Evolutionary conservation across 805 yeast species (phyloP).

Genomic region (Cyberlindnera suaveolens): DNA sequence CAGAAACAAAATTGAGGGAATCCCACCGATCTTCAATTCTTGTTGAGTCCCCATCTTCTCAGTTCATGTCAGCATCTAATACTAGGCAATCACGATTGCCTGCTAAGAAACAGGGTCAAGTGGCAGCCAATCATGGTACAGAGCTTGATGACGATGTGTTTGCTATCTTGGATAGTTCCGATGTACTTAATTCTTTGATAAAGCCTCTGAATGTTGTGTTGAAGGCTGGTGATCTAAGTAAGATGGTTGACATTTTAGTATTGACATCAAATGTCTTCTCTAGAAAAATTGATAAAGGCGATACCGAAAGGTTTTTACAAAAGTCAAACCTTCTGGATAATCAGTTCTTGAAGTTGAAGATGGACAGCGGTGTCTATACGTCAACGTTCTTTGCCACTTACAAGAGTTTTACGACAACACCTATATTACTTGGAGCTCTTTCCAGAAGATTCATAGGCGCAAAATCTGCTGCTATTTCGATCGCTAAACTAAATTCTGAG

Average conservation of each 20-base stretch:
- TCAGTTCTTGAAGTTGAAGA: slow-evolving; percentile 39
- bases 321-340: slow-evolving; percentile 30
- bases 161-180: slow-evolving; percentile 25
- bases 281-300: slow-evolving; percentile 34
- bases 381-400: slow-evolving; percentile 66
- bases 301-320: slow-evolving; percentile 34
- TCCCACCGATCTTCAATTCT: slow-evolving; percentile 42
- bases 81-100: too few relatives aligned
- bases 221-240: slow-evolving; percentile 68
- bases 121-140: too few relatives aligned
- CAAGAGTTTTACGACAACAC: slow-evolving; percentile 58
- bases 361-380: slow-evolving; percentile 61
- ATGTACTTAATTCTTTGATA: slow-evolving; percentile 19
- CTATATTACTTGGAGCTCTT: slow-evolving; percentile 44
- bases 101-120: too few relatives aligned
- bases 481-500: slow-evolving; percentile 28
- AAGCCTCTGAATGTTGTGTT: slow-evolving; percentile 40
- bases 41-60: slow-evolving; percentile 39
- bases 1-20: slow-evolving; percentile 24
- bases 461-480: slow-evolving; percentile 51
- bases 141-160: slow-evolving; percentile 24
- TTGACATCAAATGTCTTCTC: slow-evolving; percentile 59
- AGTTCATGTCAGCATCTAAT: slow-evolving; percentile 3
- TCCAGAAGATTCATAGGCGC: slow-evolving; percentile 56
- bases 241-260: slow-evolving; percentile 73